Percentiles rank a stretch among this genome's conserved stretches.
Conservation (phyloP, 2,329 filamentous ascomycete genomes). For the Macroventuria anomochaeta region DNA sequence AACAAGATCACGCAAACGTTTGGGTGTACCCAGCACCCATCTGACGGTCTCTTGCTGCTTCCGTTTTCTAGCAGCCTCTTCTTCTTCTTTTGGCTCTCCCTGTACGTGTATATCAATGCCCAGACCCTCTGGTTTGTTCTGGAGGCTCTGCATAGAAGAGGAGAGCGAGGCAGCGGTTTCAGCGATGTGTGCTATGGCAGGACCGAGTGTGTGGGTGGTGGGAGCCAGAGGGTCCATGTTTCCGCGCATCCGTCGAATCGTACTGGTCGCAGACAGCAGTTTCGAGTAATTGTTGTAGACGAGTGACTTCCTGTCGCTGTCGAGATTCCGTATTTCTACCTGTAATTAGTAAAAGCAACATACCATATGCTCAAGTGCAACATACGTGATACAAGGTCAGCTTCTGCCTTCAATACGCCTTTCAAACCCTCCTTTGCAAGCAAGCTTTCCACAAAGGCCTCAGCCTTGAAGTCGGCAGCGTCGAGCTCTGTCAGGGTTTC, state of each 20-base stretch:
- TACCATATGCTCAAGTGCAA: background rate
- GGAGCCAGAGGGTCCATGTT: constrained; percentile 82
- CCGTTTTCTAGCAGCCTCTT: constrained; percentile 42
- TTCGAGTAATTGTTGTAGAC: constrained; percentile 99
- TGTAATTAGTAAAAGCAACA: background rate
- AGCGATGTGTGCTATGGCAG: constrained; percentile 77
- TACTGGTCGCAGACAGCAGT: constrained; percentile 94
- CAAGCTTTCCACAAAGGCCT: constrained; percentile 69
- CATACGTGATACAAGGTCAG: constrained; percentile 65
- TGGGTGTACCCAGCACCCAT: constrained; percentile 68
- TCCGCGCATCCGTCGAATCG: constrained; percentile 85
- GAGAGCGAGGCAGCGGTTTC: constrained; percentile 59
- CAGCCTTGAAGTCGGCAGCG: constrained; percentile 71
- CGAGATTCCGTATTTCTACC: constrained; percentile 80
- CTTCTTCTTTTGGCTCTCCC: constrained; percentile 25
- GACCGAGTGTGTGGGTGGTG: constrained; percentile 73
- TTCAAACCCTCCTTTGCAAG: constrained; percentile 69
- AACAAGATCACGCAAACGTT: constrained; percentile 64
- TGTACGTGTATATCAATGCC: constrained; percentile 36
- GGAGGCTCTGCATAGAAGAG: constrained; percentile 43
- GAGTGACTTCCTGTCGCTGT: constrained; percentile 94
- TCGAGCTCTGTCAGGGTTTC: constrained; percentile 74
- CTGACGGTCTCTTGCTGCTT: constrained; percentile 63
- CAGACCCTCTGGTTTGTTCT: constrained; percentile 29
- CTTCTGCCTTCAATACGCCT: constrained; percentile 73